These are phyloP conservation scores for Magnusiomyces fungicola DNA, from an alignment of 1,139 yeast species.

Conservation along the genomic window DNA sequence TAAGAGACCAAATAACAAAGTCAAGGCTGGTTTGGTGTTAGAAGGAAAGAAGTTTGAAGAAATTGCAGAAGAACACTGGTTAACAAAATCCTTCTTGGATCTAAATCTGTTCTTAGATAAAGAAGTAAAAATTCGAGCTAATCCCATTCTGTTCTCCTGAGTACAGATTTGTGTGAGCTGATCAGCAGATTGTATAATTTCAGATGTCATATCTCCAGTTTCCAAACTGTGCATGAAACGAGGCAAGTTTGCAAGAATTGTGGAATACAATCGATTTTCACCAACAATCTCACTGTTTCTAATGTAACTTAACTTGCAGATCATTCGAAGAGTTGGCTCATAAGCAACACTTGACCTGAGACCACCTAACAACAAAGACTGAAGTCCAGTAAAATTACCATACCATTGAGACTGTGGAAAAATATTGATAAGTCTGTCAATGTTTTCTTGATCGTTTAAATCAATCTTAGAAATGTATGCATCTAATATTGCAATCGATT, in stretches of 20 bases:
- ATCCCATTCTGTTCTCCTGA: constrained; percentile 46
- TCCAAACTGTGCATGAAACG: constrained; percentile 76
- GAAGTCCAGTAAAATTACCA: constrained; percentile 85
- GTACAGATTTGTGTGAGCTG: constrained; percentile 56
- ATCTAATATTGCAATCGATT: constrained; percentile 71
- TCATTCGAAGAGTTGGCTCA: constrained; percentile 65
- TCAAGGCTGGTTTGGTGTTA: constrained; percentile 66
- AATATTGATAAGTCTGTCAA: constrained; percentile 69
- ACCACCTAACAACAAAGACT: constrained; percentile 71
- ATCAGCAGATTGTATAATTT: constrained; percentile 22
- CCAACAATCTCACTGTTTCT: constrained; percentile 73
- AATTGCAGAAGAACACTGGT: constrained; percentile 68
- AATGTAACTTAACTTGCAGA: constrained; percentile 60
- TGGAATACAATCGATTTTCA: constrained; percentile 59
- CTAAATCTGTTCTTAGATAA: constrained; percentile 72
- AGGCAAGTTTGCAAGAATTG: constrained; percentile 74
- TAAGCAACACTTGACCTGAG: constrained; percentile 72
- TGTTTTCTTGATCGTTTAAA: constrained; percentile 77
- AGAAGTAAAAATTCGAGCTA: constrained; percentile 70
- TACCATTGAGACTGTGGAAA: constrained; percentile 92
- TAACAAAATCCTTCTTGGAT: constrained; percentile 79
- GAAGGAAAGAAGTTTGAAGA: constrained; percentile 63
- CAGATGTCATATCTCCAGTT: constrained; percentile 39
- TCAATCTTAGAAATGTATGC: constrained; percentile 84
- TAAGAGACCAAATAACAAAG: constrained; percentile 67